Base-by-base conservation (phyloP, 495 filamentous ascomycete species). In the Hyaloscypha hepaticicola region DNA sequence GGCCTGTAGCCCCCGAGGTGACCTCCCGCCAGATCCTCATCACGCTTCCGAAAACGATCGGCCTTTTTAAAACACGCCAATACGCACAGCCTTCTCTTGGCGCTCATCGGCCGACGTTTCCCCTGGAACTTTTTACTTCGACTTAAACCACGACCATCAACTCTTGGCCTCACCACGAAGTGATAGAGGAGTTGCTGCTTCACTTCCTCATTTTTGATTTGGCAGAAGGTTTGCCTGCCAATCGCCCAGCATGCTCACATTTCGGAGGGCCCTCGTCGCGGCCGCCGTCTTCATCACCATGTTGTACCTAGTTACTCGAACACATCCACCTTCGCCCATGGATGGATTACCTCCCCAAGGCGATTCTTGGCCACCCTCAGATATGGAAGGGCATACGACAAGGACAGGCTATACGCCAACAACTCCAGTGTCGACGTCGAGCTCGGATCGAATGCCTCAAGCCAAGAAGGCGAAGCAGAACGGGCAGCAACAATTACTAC, bases 241-340 rank as follows among this genome's bases (percentile, higher is more conserved):
- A 60, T 63, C 62, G 50, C 51, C 24, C 64, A 65, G 24, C 65
- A 72, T 72, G 70, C 66, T 92, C 68, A 89, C 89, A 60, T 90
- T 92, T 71, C 83, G 86, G 69, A 87, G 88, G 76, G 86, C 88
- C 68, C 77, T 94, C 38, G 72, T 94, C 66, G 79, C 87, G 33
- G 86, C 91, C 45, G 79, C 82, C 64, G 81, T 86, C 73, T 68
- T 96, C 64, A 70, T 97, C 66, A 83, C 83, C 31, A 79, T 90
- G 70, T 78, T 96, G 70, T 84, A 88, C 75, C 75, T 96, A 70
- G 81, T 93, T 53, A 84, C 85, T 55, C 85, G 84, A 56, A 85
- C 85, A 51, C 88, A 88, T 67, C 73, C 57, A 49, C 67, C 75
- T 76, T 59, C 74, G 81, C 61, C 65, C 75, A 68, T 73, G 76